These are phyloP conservation scores for Furcasterigmium sp. DNA, from an alignment of 2,329 filamentous ascomycete genomes.

Conservation along the genomic window DNA sequence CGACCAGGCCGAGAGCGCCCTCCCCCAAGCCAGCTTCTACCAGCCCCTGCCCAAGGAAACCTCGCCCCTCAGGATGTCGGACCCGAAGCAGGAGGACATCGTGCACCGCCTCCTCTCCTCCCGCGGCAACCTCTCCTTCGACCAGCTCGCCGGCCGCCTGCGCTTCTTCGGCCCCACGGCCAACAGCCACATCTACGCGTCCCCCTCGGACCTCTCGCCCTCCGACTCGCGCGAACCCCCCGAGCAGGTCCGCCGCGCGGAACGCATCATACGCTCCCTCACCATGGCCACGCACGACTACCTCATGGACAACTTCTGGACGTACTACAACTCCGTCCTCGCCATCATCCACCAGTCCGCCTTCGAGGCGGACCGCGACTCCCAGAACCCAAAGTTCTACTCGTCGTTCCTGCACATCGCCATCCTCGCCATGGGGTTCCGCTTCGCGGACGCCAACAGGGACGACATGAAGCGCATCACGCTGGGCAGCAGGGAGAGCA, in stretches of 20 bases:
- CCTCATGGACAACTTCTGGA: conserved; percentile 46
- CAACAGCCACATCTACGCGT: conserved; percentile 46
- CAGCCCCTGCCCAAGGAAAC: conserved; percentile 20
- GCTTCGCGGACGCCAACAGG: conserved; percentile 42
- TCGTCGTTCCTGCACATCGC: conserved; percentile 46
- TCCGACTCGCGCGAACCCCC: conserved; percentile 29
- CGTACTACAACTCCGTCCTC: conserved; percentile 43
- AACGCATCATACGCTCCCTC: conserved; percentile 41
- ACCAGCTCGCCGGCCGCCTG: conserved; percentile 43
- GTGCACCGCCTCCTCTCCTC: conserved; percentile 43
- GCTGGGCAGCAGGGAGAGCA: conserved; percentile 42
- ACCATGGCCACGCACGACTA: conserved; percentile 43
- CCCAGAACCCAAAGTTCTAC: conserved; percentile 42
- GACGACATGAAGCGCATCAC: conserved; percentile 42
- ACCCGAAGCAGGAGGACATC: conserved; percentile 39
- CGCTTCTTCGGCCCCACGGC: conserved; percentile 50
- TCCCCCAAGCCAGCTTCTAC: conserved; percentile 13
- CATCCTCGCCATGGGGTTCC: conserved; percentile 46
- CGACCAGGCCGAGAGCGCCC: conserved; percentile 15
- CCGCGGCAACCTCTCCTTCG: conserved; percentile 43
- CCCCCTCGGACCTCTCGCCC: conserved; percentile 23
- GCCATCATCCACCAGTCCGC: conserved; percentile 43
- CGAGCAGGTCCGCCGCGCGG: conserved; percentile 39
- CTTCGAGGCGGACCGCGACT: conserved; percentile 41
- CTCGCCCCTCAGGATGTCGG: conserved; percentile 27